phyloP scores from a whole-genome alignment of 1,284 basidiomycete species.

The Tylopilus orsonianus region DNA sequence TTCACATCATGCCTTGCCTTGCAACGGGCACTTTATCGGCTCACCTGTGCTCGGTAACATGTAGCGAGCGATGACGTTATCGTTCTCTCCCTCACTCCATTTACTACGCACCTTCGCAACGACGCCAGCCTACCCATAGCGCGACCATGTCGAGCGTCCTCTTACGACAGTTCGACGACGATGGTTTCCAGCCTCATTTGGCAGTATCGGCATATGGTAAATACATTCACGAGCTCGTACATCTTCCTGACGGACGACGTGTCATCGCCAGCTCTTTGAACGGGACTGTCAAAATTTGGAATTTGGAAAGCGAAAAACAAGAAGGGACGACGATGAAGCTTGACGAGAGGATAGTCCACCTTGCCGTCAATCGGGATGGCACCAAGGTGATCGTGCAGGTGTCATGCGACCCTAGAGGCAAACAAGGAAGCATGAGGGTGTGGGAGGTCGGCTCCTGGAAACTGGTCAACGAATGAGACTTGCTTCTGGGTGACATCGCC shows the following conservation, averaged over 20 bases:
- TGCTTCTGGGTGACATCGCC: background rate
- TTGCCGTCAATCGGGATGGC: slow-evolving; percentile 1
- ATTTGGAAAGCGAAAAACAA: background rate
- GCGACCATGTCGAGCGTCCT: background rate
- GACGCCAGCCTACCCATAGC: too few species aligned
- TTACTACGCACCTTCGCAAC: too few species aligned
- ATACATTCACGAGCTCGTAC: background rate
- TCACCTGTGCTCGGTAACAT: too few species aligned
- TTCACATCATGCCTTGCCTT: too few species aligned
- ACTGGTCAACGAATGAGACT: slow-evolving; percentile 2
- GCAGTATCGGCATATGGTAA: background rate
- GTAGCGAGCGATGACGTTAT: too few species aligned
- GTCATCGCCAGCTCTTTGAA: background rate
- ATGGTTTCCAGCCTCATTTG: background rate
- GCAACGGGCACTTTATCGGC: too few species aligned
- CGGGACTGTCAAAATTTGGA: slow-evolving; percentile 4
- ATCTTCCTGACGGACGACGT: slow-evolving; percentile 1
- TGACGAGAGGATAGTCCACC: accelerated
- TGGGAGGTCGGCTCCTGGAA: slow-evolving; percentile 4
- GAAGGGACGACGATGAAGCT: background rate
- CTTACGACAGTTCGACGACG: background rate
- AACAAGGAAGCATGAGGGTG: slow-evolving; percentile 3
- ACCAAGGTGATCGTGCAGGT: slow-evolving; percentile 1
- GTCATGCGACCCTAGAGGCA: background rate
- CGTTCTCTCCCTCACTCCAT: too few species aligned